Percentiles rank a stretch among this genome's conserved stretches.
phyloP scores from a whole-genome alignment of 1,284 basidiomycete genomes.

The Xerocomus nothofagi region DNA sequence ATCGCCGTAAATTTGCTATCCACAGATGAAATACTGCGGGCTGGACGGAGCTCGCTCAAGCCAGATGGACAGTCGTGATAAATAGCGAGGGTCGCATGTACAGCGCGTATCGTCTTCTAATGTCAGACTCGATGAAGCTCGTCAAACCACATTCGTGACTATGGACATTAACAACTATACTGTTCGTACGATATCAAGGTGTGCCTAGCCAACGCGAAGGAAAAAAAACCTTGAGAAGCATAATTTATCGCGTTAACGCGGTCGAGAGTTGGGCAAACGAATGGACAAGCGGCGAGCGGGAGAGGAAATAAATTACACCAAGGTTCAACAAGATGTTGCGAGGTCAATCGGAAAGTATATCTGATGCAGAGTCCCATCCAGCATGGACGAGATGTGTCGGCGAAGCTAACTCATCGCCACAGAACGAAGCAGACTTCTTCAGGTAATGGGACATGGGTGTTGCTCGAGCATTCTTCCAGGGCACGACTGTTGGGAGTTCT shows the following conservation, averaged over 20 bases:
- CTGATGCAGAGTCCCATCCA: constrained; percentile 61
- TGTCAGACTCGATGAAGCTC: constrained; percentile 17
- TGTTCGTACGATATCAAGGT: constrained; percentile 30
- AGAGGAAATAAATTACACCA: constrained; percentile 32
- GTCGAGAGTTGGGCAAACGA: constrained; percentile 24
- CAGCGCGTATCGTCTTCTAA: constrained; percentile 22
- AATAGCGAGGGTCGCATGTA: constrained; percentile 19
- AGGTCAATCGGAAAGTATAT: constrained; percentile 38
- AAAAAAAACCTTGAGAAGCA: constrained; percentile 12
- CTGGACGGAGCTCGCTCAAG: constrained; percentile 88
- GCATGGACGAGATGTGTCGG: constrained; percentile 52
- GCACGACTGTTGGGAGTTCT: constrained; percentile 38
- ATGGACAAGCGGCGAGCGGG: constrained; percentile 11
- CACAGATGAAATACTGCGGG: constrained; percentile 94
- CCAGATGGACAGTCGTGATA: constrained; percentile 69
- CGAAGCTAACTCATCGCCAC: constrained; percentile 38
- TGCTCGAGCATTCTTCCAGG: constrained; percentile 42
- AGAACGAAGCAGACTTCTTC: constrained; percentile 42
- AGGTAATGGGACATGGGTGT: constrained; percentile 39
- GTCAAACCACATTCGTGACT: constrained; percentile 23
- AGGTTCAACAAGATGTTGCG: constrained; percentile 6
- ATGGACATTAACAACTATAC: constrained; percentile 37
- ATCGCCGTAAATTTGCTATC: constrained; percentile 96
- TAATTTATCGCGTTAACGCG: constrained; percentile 32
- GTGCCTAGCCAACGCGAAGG: constrained; percentile 11